Conservation (phyloP, 1,139 yeast species). For the Kurtzmaniella quercitrusa region DNA sequence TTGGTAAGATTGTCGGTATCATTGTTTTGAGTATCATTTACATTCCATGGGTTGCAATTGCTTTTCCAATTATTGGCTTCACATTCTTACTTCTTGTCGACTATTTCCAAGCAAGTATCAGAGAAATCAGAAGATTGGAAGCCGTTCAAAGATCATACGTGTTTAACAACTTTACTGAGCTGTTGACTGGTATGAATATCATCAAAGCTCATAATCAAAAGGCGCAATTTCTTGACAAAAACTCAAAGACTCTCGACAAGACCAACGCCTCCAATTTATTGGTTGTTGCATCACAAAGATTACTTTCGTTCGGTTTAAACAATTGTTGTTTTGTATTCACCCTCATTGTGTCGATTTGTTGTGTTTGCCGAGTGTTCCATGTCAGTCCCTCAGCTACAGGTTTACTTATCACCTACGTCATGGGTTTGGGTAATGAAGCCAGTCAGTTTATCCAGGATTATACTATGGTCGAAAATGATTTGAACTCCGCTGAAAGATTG, state of each 20-base stretch:
- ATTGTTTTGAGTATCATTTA: conserved; percentile 39
- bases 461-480: conserved; percentile 45
- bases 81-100: conserved; percentile 31
- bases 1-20: conserved; percentile 39
- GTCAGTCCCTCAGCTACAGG: conserved; percentile 44
- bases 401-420: conserved; percentile 38
- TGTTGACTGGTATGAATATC: conserved; percentile 42
- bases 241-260: conserved; percentile 30
- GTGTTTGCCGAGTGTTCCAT: conserved; percentile 36
- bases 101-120: conserved; percentile 40
- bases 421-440: conserved; percentile 41
- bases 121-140: conserved; percentile 44
- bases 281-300: conserved; percentile 41
- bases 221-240: conserved; percentile 27
- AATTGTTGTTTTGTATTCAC: conserved; percentile 36
- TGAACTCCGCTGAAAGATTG: conserved; percentile 45
- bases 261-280: conserved; percentile 44
- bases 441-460: conserved; percentile 39
- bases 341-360: conserved; percentile 34
- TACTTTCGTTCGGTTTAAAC: conserved; percentile 42
- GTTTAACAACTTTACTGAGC: conserved; percentile 43
- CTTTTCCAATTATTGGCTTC: conserved; percentile 35
- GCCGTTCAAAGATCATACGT: conserved; percentile 43
- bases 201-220: conserved; percentile 36
- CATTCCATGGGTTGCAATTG: conserved; percentile 45